Conservation (phyloP, 331 rosid species). For the Malus hybrid region DNA sequence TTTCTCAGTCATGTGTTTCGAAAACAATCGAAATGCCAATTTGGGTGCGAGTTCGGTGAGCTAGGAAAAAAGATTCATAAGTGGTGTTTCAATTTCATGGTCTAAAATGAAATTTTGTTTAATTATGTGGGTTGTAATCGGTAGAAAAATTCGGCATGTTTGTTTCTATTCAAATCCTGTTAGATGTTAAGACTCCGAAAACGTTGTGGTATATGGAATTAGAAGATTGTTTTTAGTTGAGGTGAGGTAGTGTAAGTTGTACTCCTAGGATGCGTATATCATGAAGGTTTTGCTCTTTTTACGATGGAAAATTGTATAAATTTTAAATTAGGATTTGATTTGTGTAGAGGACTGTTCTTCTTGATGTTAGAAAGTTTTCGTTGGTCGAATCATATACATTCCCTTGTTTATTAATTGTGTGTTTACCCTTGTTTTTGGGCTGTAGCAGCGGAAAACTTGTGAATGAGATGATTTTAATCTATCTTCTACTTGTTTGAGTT, state of each 20-base stretch:
- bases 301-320: not conserved
- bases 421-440: not conserved
- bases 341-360: not conserved
- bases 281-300: not conserved
- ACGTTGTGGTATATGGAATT: not conserved
- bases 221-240: not conserved
- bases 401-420: not conserved
- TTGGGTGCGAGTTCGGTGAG: not conserved
- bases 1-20: not conserved
- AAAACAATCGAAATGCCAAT: not conserved
- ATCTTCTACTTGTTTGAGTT: not conserved
- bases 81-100: not conserved
- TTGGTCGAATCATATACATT: not conserved
- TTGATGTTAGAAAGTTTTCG: not conserved
- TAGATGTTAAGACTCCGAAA: not conserved
- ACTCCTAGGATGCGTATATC: not conserved
- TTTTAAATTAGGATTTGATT: not conserved
- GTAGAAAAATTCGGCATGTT: not conserved
- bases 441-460: not conserved
- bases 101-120: not conserved
- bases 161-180: not conserved
- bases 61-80: not conserved
- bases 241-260: not conserved
- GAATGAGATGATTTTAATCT: not conserved
- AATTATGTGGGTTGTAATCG: not conserved